Evolutionary conservation across 2,329 filamentous ascomycete genomes (phyloP).

Genomic region (Scolecobasidium constrictum): DNA sequence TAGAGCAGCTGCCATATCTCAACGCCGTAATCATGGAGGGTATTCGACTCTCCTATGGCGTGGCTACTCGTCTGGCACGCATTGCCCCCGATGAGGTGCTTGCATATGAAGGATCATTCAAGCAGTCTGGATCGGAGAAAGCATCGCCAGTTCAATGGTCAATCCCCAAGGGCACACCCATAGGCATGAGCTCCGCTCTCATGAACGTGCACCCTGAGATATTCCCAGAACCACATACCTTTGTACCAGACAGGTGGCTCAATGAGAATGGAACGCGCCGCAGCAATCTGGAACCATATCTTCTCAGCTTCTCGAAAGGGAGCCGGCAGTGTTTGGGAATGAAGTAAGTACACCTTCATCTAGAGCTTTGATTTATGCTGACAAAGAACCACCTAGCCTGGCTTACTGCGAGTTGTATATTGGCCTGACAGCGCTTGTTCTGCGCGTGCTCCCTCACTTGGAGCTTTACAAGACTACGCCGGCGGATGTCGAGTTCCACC

Average conservation of each 20-base stretch:
- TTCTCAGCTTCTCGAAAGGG: constrained; percentile 55
- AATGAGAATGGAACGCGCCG: constrained; percentile 26
- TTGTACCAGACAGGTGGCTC: constrained; percentile 41
- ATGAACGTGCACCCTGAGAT: constrained; percentile 21
- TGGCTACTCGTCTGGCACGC: constrained; percentile 16
- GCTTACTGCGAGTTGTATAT: constrained; percentile 11
- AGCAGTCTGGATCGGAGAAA: background rate
- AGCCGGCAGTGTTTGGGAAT: constrained; percentile 56
- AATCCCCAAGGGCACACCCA: constrained; percentile 11
- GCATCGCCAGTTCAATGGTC: constrained; percentile 1
- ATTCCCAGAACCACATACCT: constrained; percentile 10
- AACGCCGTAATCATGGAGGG: constrained; percentile 22
- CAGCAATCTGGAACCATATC: constrained; percentile 41
- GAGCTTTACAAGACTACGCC: constrained; percentile 10
- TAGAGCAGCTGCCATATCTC: constrained; percentile 22
- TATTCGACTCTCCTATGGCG: constrained; percentile 20
- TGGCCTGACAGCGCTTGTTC: constrained; percentile 7
- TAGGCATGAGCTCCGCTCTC: constrained; percentile 12
- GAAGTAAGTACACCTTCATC: constrained; percentile 42
- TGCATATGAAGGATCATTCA: constrained; percentile 7
- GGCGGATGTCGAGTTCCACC: constrained; percentile 10
- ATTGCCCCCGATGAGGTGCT: constrained; percentile 14
- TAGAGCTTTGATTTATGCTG: background rate
- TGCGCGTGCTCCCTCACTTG: constrained; percentile 9
- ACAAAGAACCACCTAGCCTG: constrained; percentile 5